Evolutionary conservation across 2,329 filamentous ascomycete species (phyloP).

Genomic region (Metarhizium album): DNA sequence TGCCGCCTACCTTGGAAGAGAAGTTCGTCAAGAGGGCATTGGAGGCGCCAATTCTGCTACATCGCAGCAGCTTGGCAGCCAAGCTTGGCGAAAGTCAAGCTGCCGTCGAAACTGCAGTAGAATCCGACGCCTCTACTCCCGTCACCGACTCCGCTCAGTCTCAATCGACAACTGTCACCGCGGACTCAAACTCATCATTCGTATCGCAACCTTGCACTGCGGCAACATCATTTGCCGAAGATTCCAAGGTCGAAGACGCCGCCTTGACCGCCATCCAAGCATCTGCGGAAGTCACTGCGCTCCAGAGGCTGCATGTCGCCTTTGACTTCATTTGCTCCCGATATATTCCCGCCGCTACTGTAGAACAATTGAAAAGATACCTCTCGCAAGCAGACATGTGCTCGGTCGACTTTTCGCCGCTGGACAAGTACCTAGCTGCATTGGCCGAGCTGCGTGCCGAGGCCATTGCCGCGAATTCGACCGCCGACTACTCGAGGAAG

Average conservation of each 20-base stretch:
- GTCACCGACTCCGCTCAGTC: constrained; percentile 25
- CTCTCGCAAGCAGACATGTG: constrained; percentile 24
- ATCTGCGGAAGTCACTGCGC: constrained; percentile 36
- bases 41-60: constrained; percentile 62
- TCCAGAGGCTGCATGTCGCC: constrained; percentile 55
- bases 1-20: constrained; percentile 77
- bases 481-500: constrained; percentile 63
- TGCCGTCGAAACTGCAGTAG: constrained; percentile 5
- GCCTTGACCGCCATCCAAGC: constrained; percentile 33
- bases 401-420: constrained; percentile 53
- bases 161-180: constrained; percentile 28
- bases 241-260: constrained; percentile 19
- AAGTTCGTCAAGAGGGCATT: constrained; percentile 68
- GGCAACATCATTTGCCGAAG: constrained; percentile 31
- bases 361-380: constrained; percentile 27
- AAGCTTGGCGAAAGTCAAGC: constrained; percentile 8
- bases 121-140: constrained; percentile 13
- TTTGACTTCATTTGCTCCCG: constrained; percentile 53
- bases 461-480: constrained; percentile 55
- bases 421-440: constrained; percentile 59
- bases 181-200: constrained; percentile 22
- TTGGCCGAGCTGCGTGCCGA: constrained; percentile 60
- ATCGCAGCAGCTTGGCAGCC: constrained; percentile 38
- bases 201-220: constrained; percentile 33
- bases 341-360: constrained; percentile 43